These are phyloP conservation scores for Wallacemonas rigidus DNA, from an alignment of 208 protist species.

Conservation along the genomic window DNA sequence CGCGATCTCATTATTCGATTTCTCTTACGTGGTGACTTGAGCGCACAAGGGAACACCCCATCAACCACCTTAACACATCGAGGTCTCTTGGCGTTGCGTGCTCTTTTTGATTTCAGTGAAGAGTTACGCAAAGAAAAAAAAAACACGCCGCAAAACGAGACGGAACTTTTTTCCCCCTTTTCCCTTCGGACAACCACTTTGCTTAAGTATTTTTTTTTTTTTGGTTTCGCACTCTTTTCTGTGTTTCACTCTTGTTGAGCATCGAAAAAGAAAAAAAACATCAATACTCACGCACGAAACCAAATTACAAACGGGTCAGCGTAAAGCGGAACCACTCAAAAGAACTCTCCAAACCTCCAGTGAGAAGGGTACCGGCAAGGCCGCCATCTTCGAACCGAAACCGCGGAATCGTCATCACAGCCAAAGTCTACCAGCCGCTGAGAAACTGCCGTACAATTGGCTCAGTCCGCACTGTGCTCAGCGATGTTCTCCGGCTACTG, in stretches of 20 bases:
- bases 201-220: neutral
- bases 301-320: neutral
- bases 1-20: no score
- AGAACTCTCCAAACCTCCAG: no score
- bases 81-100: no score
- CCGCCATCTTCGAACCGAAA: no score
- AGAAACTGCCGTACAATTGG: no score
- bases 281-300: neutral
- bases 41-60: neutral
- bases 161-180: conserved; percentile 8
- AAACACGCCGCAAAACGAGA: conserved; percentile 11
- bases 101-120: neutral
- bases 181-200: neutral
- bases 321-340: no score
- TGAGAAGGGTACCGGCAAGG: no score
- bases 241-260: neutral
- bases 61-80: neutral
- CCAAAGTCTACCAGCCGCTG: no score
- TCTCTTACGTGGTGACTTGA: no score
- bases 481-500: conserved; percentile 68
- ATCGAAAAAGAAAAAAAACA: conserved; percentile 16
- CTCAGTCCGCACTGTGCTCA: neutral
- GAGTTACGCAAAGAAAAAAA: conserved; percentile 14
- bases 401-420: no score
- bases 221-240: neutral